phyloP scores from a whole-genome alignment of 108 stramenopile genomes.

The Aurantiochytrium sp. region DNA sequence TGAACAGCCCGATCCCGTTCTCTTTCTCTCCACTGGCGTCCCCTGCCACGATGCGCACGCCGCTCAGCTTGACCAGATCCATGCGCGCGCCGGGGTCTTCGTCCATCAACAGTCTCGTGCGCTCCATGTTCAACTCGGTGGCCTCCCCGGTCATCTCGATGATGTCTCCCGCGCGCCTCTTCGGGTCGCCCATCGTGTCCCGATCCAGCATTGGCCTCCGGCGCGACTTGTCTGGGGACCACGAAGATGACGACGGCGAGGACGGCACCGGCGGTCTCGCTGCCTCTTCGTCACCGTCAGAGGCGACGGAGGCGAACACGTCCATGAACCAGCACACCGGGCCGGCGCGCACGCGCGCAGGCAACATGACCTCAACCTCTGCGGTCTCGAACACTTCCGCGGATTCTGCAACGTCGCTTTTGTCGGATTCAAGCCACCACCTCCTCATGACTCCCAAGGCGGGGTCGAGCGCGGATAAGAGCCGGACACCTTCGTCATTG shows the following conservation, averaged over 20 bases:
- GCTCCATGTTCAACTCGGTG: background rate
- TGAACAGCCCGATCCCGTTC: background rate
- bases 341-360: background rate
- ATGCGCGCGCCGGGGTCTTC: background rate
- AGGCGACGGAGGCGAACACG: background rate
- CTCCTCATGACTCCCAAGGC: background rate
- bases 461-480: background rate
- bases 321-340: too few relatives aligned
- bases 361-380: background rate
- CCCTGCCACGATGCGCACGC: background rate
- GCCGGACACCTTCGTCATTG: background rate
- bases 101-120: background rate
- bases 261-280: background rate
- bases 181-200: background rate
- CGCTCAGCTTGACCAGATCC: background rate
- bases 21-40: background rate
- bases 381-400: background rate
- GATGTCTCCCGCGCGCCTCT: background rate
- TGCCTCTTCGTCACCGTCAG: background rate
- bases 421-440: background rate
- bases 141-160: background rate
- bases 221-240: background rate
- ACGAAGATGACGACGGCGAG: background rate
- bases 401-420: background rate
- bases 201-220: background rate